Conservation (phyloP, 345 rosid genomes). For the Camelina neglecta region DNA sequence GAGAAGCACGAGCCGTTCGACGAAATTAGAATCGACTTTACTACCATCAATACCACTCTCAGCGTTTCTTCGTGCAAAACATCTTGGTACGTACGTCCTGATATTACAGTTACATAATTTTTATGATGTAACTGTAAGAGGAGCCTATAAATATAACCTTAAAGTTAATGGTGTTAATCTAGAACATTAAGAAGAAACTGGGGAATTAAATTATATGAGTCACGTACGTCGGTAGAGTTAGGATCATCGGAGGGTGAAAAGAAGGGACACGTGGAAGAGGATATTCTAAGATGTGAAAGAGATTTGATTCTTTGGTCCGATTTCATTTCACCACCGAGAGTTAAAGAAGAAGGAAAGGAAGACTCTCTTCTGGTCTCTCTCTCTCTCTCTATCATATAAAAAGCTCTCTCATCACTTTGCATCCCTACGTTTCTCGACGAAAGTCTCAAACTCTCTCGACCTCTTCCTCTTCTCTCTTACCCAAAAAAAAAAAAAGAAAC, state of each 20-base stretch:
- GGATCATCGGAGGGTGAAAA: slow-evolving; percentile 17
- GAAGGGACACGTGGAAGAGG: slow-evolving; percentile 16
- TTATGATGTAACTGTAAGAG: not conserved
- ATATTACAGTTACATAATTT: not conserved
- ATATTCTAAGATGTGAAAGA: slow-evolving; percentile 31
- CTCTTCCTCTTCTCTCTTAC: slow-evolving; percentile 16
- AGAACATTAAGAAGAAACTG: not conserved
- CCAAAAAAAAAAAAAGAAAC: not conserved
- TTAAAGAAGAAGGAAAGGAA: not conserved
- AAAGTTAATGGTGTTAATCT: too few relatives aligned
- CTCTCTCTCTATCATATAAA: not conserved
- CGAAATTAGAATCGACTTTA: not conserved
- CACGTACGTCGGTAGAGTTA: slow-evolving; percentile 25
- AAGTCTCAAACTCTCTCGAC: slow-evolving; percentile 31
- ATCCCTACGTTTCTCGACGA: slow-evolving; percentile 40
- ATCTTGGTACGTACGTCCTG: not conserved
- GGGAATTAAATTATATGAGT: not conserved
- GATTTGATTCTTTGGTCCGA: slow-evolving; percentile 24
- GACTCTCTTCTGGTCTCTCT: too few relatives aligned
- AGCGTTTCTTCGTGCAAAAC: not conserved
- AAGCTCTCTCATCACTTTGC: not conserved
- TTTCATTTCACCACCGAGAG: not conserved
- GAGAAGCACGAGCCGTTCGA: not conserved
- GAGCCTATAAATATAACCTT: too few relatives aligned
- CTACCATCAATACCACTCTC: not conserved